These are phyloP conservation scores for Fusarium annulatum DNA, from an alignment of 2,329 filamentous ascomycete species.

Conservation along the genomic window DNA sequence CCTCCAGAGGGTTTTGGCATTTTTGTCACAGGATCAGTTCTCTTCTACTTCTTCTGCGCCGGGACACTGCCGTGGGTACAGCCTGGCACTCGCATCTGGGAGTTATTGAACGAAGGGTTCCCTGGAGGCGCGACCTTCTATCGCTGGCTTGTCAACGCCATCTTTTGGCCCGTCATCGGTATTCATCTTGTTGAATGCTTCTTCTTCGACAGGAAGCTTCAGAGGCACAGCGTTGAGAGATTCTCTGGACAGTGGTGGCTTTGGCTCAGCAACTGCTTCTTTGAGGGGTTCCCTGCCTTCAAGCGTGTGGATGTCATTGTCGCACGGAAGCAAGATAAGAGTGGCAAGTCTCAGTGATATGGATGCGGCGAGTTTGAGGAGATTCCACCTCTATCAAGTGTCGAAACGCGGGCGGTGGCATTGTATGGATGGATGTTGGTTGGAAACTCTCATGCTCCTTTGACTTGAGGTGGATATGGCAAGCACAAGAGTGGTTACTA, in stretches of 20 bases:
- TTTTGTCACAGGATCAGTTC: slow-evolving; percentile 65
- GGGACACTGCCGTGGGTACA: slow-evolving; percentile 61
- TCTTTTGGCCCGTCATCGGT: slow-evolving; percentile 68
- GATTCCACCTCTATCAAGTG: neutral
- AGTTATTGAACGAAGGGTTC: slow-evolving; percentile 60
- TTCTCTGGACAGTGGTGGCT: slow-evolving; percentile 62
- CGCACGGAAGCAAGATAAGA: slow-evolving; percentile 55
- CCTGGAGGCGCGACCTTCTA: slow-evolving; percentile 70
- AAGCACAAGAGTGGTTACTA: neutral
- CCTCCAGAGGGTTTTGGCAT: slow-evolving; percentile 59
- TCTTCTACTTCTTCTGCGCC: slow-evolving; percentile 65
- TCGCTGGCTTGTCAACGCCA: slow-evolving; percentile 65
- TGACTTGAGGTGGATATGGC: neutral
- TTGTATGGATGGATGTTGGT: neutral
- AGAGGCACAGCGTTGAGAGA: slow-evolving; percentile 59
- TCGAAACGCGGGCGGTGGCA: neutral
- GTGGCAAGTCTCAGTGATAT: slow-evolving; percentile 43
- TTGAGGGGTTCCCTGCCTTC: slow-evolving; percentile 66
- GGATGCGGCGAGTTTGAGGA: neutral
- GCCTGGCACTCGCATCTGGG: slow-evolving; percentile 62
- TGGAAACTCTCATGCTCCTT: too few relatives aligned
- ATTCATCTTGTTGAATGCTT: slow-evolving; percentile 75
- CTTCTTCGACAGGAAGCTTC: slow-evolving; percentile 61
- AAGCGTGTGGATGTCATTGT: slow-evolving; percentile 63
- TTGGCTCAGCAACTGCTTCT: slow-evolving; percentile 64